These are phyloP conservation scores for Cutaneotrichosporon cyanovorans DNA, from an alignment of 1,284 basidiomycete species.

Conservation along the genomic window DNA sequence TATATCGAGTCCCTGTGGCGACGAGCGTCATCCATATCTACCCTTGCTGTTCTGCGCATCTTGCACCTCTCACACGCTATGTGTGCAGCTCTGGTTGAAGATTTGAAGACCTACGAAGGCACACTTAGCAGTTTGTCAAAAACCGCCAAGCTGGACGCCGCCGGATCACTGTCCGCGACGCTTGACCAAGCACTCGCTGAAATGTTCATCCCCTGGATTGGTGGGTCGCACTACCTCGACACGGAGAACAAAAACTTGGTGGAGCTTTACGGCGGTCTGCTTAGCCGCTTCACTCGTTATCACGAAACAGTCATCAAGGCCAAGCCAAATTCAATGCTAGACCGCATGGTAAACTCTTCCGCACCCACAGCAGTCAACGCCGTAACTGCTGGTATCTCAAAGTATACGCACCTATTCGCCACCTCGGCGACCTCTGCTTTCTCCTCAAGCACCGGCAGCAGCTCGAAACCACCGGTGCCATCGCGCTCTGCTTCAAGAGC, in stretches of 20 bases:
- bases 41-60: conserved; percentile 84
- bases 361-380: conserved; percentile 56
- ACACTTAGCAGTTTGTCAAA: conserved; percentile 40
- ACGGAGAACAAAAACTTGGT: conserved; percentile 80
- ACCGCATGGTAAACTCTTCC: conserved; percentile 66
- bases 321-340: conserved; percentile 75
- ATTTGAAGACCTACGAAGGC: conserved; percentile 85
- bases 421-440: conserved; percentile 21
- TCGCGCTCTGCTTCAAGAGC: conserved; percentile 5
- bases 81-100: conserved; percentile 73
- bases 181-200: conserved; percentile 93
- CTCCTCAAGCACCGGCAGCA: conserved; percentile 27
- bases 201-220: conserved; percentile 88
- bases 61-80: conserved; percentile 80
- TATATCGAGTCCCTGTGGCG: conserved; percentile 80
- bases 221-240: conserved; percentile 86
- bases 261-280: conserved; percentile 68
- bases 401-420: conserved; percentile 64
- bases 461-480: not conserved
- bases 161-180: conserved; percentile 61
- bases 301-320: conserved; percentile 75
- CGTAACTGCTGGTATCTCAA: conserved; percentile 53
- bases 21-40: conserved; percentile 64
- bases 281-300: conserved; percentile 74
- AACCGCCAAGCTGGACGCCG: not conserved